phyloP scores from a whole-genome alignment of 2,329 filamentous ascomycete species.

The Arthrobotrys musiformis region DNA sequence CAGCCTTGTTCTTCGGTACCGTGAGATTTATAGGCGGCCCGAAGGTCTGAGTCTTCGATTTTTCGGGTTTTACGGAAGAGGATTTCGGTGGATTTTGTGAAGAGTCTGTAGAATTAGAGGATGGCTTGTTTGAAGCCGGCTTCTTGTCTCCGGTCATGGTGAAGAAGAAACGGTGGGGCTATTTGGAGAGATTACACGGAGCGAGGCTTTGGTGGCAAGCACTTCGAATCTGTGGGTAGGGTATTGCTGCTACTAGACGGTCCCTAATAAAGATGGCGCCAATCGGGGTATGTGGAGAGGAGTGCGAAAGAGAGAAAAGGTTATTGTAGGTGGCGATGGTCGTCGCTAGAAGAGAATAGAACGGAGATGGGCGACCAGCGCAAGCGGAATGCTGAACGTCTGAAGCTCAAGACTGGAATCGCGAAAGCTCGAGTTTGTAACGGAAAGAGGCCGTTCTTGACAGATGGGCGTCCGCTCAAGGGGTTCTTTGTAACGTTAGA shows the following conservation, averaged over 20 bases:
- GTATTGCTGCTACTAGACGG: not conserved
- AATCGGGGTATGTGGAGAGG: not conserved
- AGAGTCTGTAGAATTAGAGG: not conserved
- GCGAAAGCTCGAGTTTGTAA: not conserved
- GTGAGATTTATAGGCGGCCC: conserved; percentile 37
- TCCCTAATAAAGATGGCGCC: not conserved
- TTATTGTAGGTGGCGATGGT: not conserved
- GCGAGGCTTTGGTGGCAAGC: not conserved
- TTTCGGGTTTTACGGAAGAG: conserved; percentile 12
- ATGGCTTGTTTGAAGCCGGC: conserved; percentile 14
- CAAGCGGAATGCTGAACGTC: not conserved
- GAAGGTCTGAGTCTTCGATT: conserved; percentile 34
- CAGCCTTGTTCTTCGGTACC: conserved; percentile 51
- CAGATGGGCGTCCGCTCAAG: too few relatives aligned
- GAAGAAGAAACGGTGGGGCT: not conserved
- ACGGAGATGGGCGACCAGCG: not conserved
- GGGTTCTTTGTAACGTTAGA: too few relatives aligned
- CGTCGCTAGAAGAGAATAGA: not conserved
- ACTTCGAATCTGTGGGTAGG: too few relatives aligned
- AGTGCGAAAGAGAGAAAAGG: not conserved
- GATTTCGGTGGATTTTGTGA: conserved; percentile 17
- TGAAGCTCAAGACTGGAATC: too few relatives aligned
- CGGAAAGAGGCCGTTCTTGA: too few relatives aligned
- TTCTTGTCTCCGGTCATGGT: conserved; percentile 42
- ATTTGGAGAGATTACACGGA: not conserved